These are phyloP conservation scores for Eimeria sp. DNA, from an alignment of 169 alveolate genomes.

Conservation along the genomic window DNA sequence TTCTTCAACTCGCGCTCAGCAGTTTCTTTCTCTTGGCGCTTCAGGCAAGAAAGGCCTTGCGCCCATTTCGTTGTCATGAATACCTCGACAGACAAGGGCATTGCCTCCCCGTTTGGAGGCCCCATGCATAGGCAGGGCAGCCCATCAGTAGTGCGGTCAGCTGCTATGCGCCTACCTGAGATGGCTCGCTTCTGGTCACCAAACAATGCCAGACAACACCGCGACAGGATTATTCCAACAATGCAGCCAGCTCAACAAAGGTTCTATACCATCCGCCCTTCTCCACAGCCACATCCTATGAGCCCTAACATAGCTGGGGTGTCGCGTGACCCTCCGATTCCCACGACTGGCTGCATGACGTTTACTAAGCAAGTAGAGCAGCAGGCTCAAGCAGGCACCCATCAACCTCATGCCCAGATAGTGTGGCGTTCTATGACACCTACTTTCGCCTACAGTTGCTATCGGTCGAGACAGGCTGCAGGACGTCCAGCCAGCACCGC, in stretches of 20 bases:
- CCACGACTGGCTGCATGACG: background rate
- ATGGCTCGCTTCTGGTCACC: slow-evolving; percentile 52
- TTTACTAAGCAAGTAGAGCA: background rate
- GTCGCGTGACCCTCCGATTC: slow-evolving; percentile 1
- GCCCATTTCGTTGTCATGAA: background rate
- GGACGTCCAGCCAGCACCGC: slow-evolving; percentile 41
- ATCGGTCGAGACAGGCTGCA: slow-evolving; percentile 13
- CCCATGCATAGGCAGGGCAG: background rate
- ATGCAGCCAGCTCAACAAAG: background rate
- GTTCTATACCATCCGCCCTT: background rate
- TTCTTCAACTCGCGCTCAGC: background rate
- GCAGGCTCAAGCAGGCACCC: background rate
- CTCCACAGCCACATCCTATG: background rate
- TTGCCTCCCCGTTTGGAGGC: background rate
- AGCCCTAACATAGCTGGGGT: background rate
- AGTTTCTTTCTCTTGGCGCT: background rate
- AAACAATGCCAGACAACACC: background rate
- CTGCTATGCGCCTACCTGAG: slow-evolving; percentile 20
- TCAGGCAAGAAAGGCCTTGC: background rate
- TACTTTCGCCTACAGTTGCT: background rate
- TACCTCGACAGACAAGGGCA: background rate
- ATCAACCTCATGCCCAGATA: slow-evolving; percentile 10
- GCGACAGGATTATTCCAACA: background rate
- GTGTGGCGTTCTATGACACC: slow-evolving; percentile 70
- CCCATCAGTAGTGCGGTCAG: background rate